A percentile compares a stretch with the other conserved stretches of the same genome.
Conservation (phyloP, 176 grass and related monocot genomes). For the Elymus sibiricus region DNA sequence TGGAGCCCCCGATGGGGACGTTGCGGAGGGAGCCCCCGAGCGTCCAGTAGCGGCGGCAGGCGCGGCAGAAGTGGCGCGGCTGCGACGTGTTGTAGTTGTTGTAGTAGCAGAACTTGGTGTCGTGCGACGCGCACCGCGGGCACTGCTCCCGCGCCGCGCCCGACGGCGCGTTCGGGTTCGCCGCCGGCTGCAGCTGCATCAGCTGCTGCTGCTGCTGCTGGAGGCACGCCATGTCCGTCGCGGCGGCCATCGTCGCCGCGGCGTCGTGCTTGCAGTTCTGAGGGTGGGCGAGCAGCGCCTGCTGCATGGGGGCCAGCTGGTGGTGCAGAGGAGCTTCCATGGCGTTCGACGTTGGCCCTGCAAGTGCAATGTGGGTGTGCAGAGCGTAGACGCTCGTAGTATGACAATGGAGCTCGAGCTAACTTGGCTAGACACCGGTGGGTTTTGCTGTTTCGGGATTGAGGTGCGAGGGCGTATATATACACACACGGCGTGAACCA, state of each 20-base stretch:
- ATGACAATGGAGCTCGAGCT: neutral
- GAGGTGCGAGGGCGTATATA: slow-evolving; percentile 11
- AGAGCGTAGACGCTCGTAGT: neutral
- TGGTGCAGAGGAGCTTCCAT: slow-evolving; percentile 29
- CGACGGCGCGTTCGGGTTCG: neutral
- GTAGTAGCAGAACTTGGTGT: slow-evolving; percentile 99
- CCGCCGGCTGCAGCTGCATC: neutral
- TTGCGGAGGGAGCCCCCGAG: slow-evolving; percentile 91
- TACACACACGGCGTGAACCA: neutral
- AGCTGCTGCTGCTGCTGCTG: slow-evolving; percentile 28
- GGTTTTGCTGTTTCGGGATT: neutral
- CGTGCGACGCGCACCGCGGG: slow-evolving; percentile 83
- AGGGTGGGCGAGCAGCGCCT: neutral
- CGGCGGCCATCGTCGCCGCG: neutral
- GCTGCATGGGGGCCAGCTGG: slow-evolving; percentile 17
- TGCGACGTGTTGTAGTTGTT: slow-evolving; percentile 99
- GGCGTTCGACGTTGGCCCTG: neutral
- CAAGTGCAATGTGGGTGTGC: neutral
- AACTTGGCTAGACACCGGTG: neutral
- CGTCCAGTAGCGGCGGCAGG: slow-evolving; percentile 97
- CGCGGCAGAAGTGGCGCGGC: slow-evolving; percentile 96
- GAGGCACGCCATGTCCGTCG: slow-evolving; percentile 36
- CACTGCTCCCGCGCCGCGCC: slow-evolving; percentile 49
- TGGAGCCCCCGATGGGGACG: slow-evolving; percentile 86
- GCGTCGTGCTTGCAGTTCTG: slow-evolving; percentile 23